Conservation (phyloP, 306 rosid species). For the Benincasa hispida region DNA sequence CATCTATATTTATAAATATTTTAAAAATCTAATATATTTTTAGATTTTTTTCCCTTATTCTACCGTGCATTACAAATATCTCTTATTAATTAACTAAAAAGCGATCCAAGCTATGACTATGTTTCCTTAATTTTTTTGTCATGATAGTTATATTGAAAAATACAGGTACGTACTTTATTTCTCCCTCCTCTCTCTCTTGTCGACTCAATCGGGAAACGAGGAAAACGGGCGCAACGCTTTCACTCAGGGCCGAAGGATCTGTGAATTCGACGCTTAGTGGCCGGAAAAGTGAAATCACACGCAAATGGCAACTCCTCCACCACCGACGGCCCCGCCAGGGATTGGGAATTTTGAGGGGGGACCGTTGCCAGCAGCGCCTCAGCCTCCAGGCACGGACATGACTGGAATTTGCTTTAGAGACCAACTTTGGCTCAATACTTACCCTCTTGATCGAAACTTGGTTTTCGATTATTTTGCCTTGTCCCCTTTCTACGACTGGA, state of each 20-base stretch:
- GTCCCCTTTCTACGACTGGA: slow-evolving; percentile 87
- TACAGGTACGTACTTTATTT: no score
- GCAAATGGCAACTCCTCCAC: slow-evolving; percentile 46
- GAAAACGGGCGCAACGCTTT: background rate
- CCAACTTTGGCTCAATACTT: slow-evolving; percentile 84
- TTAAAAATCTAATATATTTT: no score
- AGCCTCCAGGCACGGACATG: slow-evolving; percentile 85
- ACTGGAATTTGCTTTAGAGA: slow-evolving; percentile 93
- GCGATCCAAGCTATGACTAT: no score
- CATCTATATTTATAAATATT: no score
- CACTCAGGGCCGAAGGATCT: background rate
- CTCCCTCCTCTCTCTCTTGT: background rate
- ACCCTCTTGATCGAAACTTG: slow-evolving; percentile 74
- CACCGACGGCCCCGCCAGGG: slow-evolving; percentile 24
- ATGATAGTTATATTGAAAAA: no score
- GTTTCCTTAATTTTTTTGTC: no score
- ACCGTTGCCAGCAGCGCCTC: slow-evolving; percentile 26
- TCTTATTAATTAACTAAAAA: no score
- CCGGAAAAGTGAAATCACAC: background rate
- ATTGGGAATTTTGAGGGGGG: slow-evolving; percentile 40
- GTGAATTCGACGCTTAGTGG: background rate
- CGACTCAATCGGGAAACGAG: background rate
- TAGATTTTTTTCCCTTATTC: no score
- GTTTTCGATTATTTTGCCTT: slow-evolving; percentile 93
- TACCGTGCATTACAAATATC: no score